Evolutionary conservation across 768 basidiomycete species (phyloP).

Genomic region (Chalciporus pseudorubinellus): DNA sequence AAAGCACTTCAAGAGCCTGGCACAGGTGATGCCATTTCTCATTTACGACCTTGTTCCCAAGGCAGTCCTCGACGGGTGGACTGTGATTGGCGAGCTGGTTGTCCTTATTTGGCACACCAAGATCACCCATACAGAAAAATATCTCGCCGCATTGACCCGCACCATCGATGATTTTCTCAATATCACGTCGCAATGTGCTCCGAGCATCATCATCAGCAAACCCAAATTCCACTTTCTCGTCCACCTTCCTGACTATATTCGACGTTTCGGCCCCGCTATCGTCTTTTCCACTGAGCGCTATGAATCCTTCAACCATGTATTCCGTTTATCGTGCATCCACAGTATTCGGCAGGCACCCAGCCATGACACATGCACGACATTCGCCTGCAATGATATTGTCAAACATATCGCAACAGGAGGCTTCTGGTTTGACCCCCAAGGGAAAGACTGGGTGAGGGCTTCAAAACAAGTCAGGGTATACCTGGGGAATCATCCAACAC

Average conservation of each 20-base stretch:
- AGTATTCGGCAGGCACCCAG: constrained; percentile 22
- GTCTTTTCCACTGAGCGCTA: constrained; percentile 18
- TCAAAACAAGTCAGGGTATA: too few relatives aligned
- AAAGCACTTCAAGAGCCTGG: constrained; percentile 31
- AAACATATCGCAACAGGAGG: constrained; percentile 11
- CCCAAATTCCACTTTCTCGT: constrained; percentile 29
- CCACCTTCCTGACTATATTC: constrained; percentile 22
- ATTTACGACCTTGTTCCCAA: constrained; percentile 29
- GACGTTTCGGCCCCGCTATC: constrained; percentile 21
- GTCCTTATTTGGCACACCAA: constrained; percentile 41
- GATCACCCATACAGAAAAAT: constrained; percentile 36
- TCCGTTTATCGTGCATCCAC: constrained; percentile 22
- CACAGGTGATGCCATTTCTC: constrained; percentile 26
- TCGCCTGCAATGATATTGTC: constrained; percentile 1
- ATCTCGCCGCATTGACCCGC: constrained; percentile 23
- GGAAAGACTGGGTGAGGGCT: too few relatives aligned
- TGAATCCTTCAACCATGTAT: constrained; percentile 25
- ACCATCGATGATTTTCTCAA: constrained; percentile 22
- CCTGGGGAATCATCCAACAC: too few relatives aligned
- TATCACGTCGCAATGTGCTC: constrained; percentile 18
- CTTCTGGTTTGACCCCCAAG: too few relatives aligned
- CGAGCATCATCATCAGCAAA: constrained; percentile 23
- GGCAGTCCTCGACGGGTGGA: constrained; percentile 26
- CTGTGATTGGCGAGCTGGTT: constrained; percentile 34
- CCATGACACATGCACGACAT: neutral